Percentiles rank a stretch among this genome's conserved stretches.
Evolutionary conservation across 2,329 filamentous ascomycete species (phyloP).

Genomic region (Nemania sp.): DNA sequence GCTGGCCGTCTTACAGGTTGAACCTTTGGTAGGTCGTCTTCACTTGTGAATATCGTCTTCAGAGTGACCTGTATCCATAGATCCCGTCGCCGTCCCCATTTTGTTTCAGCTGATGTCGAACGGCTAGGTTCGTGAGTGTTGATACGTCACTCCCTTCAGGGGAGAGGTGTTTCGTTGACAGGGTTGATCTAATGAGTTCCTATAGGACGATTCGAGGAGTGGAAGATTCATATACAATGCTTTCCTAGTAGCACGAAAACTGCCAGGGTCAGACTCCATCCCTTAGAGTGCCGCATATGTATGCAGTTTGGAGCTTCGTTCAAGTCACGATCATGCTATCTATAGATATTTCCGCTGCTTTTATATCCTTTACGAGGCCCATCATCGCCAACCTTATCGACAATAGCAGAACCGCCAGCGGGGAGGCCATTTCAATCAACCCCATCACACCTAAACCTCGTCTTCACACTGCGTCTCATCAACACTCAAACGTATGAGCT

Average conservation of each 20-base stretch:
- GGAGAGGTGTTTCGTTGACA: too few relatives aligned
- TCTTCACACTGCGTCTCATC: slow-evolving; percentile 42
- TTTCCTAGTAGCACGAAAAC: background rate
- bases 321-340: too few relatives aligned
- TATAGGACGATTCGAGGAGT: too few relatives aligned
- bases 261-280: background rate
- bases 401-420: background rate
- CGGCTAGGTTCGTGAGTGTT: background rate
- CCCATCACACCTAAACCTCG: background rate
- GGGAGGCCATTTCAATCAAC: background rate
- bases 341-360: too few relatives aligned
- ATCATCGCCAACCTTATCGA: background rate
- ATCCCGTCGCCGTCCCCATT: background rate
- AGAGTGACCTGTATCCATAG: background rate
- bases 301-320: too few relatives aligned
- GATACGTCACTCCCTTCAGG: background rate
- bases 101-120: background rate
- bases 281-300: too few relatives aligned
- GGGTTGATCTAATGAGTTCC: too few relatives aligned
- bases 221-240: slow-evolving; percentile 1
- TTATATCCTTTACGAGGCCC: background rate
- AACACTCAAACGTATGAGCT: slow-evolving; percentile 41
- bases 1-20: too few relatives aligned
- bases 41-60: background rate
- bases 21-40: too few relatives aligned